Evolutionary conservation across 148 eudicot species (phyloP), one percentile per base, ranked within the genome.

Genomic region (Chenopodium formosanum): DNA sequence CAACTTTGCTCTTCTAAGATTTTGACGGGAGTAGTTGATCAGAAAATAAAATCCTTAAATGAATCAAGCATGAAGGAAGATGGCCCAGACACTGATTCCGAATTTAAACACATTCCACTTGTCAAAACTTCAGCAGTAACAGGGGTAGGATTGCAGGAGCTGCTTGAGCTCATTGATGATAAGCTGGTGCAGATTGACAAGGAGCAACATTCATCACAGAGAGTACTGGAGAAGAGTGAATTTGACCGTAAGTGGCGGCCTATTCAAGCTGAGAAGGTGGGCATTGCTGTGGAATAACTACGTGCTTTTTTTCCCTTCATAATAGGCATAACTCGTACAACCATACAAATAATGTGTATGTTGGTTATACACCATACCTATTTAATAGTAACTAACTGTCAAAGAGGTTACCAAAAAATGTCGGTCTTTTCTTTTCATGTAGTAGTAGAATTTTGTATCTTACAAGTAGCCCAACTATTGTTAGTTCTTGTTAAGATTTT

Each of bases 211-310:
- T 53, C 76, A 37, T 70, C 80, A 4, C 65, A 67, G 79, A 82
- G 80, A 76, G 89, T 87, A 32, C 84, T 88, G 58, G 88, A 89
- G 40, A 86, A 88, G 84, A 77, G 67, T 40, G 79, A 78, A 17
- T 80, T 89, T 78, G 85, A 93, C 80, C 88, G 90, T 31, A 95
- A 95, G 83, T 91, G 97, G 97, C 90, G 99, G 84, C 93, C 99
- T 53, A 88, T 94, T 71, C 86, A 80, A 34, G 47, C 68, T 32
- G 88, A 91, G 71, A 89, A 88, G 44, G 47, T 85, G n/a, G 86
- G 81, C 29, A 79, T 85, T 52, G 89, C 92, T 23, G 88, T 88
- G 82, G 94, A 89, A 80, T 63, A 79, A 66, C 90, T 79, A 81
- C 44, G 32, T 34, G 77, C 48, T 8, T 81, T 22, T 22, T 1